phyloP scores from a whole-genome alignment of 2,329 filamentous ascomycete species.

The Fusarium aywerte region DNA sequence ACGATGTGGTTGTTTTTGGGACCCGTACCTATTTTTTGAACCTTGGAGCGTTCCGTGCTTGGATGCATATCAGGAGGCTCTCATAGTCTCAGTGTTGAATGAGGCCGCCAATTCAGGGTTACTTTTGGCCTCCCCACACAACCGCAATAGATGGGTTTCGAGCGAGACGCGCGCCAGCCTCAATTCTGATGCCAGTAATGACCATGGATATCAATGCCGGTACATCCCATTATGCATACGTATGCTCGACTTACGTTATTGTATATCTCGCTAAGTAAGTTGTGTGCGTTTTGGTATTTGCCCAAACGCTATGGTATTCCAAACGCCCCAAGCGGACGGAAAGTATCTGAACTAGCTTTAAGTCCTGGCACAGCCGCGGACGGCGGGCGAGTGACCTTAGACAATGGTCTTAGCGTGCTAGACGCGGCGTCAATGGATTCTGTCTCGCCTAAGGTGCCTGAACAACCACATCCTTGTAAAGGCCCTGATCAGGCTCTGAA shows the following conservation, averaged over 20 bases:
- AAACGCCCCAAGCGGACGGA: constrained; percentile 21
- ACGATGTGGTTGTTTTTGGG: constrained; percentile 5
- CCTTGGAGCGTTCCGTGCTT: constrained; percentile 4
- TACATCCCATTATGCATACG: constrained; percentile 14
- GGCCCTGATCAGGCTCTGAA: constrained; percentile 1
- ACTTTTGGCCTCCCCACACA: constrained; percentile 2
- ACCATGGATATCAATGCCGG: constrained; percentile 25
- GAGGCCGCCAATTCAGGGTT: constrained; percentile 35
- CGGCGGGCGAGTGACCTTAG: constrained; percentile 45
- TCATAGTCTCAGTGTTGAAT: constrained; percentile 2
- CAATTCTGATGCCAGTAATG: constrained; percentile 29
- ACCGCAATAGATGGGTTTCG: constrained; percentile 22
- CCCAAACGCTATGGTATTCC: constrained; percentile 7
- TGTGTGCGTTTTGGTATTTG: neutral
- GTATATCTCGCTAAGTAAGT: constrained; percentile 14
- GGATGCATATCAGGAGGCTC: constrained; percentile 10
- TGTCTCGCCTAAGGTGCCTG: constrained; percentile 43
- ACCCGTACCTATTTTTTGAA: constrained; percentile 7
- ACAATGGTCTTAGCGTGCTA: constrained; percentile 47
- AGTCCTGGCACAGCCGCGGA: constrained; percentile 47
- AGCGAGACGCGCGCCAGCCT: constrained; percentile 33
- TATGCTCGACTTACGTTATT: constrained; percentile 1
- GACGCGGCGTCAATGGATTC: constrained; percentile 49
- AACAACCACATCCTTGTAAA: constrained; percentile 29
- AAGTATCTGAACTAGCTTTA: constrained; percentile 18